Percentiles rank a stretch among this genome's conserved stretches.
Conservation (phyloP, 495 filamentous ascomycete species). For the Penicillium odoratum region DNA sequence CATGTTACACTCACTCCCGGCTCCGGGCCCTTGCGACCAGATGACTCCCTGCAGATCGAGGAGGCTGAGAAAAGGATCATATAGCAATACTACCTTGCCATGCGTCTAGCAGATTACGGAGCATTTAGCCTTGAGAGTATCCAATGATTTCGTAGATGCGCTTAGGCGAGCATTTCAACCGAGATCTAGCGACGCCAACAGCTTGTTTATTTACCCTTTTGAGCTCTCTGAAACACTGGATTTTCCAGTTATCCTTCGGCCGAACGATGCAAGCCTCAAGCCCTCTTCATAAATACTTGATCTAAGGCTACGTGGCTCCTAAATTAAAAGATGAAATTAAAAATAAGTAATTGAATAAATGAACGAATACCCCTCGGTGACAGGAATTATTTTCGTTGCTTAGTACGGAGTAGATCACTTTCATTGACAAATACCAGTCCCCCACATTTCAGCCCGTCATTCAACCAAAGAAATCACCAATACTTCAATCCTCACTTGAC, state of each 20-base stretch:
- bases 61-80: conserved; percentile 3
- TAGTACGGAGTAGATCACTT: conserved; percentile 8
- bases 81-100: background rate
- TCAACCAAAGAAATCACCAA: background rate
- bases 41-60: conserved; percentile 2
- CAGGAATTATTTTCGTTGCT: background rate
- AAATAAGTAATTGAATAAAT: too few relatives aligned
- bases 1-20: conserved; percentile 1
- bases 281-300: background rate
- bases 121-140: background rate
- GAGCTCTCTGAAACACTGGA: background rate
- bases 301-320: conserved; percentile 12
- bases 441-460: conserved; percentile 6
- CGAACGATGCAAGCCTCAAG: background rate
- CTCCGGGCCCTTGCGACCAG: conserved; percentile 7
- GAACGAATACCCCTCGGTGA: too few relatives aligned
- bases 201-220: background rate
- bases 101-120: background rate
- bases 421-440: conserved; percentile 17
- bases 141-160: background rate
- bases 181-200: background rate
- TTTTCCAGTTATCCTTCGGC: background rate
- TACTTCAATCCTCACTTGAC: background rate
- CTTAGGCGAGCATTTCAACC: background rate
- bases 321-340: background rate